These are phyloP conservation scores for Pyrenophora tritici-repentis DNA, from an alignment of 2,329 filamentous ascomycete species.

Conservation along the genomic window DNA sequence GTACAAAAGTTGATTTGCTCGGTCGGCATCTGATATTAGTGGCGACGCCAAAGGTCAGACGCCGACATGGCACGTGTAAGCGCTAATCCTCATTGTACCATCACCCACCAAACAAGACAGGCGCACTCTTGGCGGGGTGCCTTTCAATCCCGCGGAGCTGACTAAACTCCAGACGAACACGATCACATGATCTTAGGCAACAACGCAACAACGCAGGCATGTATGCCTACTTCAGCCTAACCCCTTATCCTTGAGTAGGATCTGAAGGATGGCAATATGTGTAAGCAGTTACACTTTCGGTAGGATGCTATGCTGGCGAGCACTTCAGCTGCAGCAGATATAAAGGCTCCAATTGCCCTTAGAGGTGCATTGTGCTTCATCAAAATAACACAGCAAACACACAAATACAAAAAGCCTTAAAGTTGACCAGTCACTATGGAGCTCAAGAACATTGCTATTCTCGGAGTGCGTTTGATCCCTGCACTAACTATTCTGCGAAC, in stretches of 20 bases:
- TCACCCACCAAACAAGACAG: neutral
- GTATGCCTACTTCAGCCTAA: conserved; percentile 3
- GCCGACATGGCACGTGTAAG: conserved; percentile 19
- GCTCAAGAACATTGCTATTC: conserved; percentile 43
- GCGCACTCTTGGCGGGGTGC: neutral
- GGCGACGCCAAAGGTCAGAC: conserved; percentile 8
- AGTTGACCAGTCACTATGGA: conserved; percentile 26
- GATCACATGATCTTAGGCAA: neutral
- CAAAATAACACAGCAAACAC: neutral
- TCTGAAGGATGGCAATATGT: neutral
- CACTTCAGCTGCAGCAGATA: neutral
- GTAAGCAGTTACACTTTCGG: neutral
- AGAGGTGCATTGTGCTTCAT: neutral
- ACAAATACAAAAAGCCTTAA: neutral
- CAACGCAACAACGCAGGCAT: conserved; percentile 5
- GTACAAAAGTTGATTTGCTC: neutral
- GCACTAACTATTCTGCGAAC: neutral
- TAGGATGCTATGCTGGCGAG: neutral
- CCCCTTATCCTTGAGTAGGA: no score
- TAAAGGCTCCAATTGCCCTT: neutral
- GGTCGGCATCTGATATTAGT: conserved; percentile 11
- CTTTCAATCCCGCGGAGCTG: neutral
- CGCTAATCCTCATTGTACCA: neutral
- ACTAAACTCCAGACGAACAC: neutral
- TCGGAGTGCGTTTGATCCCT: conserved; percentile 32